phyloP scores from a whole-genome alignment of 805 yeast species.

The Ogataea methanolica region DNA sequence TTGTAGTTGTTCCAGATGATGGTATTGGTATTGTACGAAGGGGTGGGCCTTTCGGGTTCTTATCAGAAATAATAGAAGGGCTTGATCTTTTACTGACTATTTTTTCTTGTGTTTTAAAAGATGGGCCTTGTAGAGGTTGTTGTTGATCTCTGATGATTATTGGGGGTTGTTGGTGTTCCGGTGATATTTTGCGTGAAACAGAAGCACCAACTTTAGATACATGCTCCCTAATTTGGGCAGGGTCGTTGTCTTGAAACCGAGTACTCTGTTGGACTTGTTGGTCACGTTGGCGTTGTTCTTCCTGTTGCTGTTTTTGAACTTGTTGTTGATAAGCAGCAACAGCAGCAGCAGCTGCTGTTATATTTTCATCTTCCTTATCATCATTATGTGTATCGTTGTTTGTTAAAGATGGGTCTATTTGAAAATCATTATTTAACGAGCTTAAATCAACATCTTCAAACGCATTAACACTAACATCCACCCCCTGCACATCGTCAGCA shows the following conservation, averaged over 20 bases:
- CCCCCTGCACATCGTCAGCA: constrained; percentile 15
- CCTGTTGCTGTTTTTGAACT: constrained; percentile 4
- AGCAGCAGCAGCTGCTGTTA: constrained; percentile 21
- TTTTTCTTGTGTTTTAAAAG: too few species aligned
- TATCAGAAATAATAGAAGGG: too few species aligned
- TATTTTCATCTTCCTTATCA: constrained; percentile 11
- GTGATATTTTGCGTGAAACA: neutral
- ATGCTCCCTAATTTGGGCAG: neutral
- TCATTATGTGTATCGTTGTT: constrained; percentile 6
- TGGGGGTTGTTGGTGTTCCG: neutral
- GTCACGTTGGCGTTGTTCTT: neutral
- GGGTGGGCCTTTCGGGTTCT: too few species aligned
- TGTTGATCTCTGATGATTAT: too few species aligned
- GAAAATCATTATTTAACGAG: constrained; percentile 21
- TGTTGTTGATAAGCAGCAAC: constrained; percentile 19
- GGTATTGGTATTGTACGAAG: too few species aligned
- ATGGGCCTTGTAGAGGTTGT: too few species aligned
- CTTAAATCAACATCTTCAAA: constrained; percentile 22
- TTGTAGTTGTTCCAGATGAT: too few species aligned
- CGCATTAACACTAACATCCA: constrained; percentile 15
- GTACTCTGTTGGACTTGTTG: neutral
- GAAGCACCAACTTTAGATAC: neutral
- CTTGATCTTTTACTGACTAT: too few species aligned
- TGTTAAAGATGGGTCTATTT: constrained; percentile 22
- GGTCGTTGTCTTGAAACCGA: too few species aligned